Evolutionary conservation across 2,329 filamentous ascomycete species (phyloP), one percentile per base, ranked within the genome.

Genomic region (Cladosporium sp.): DNA sequence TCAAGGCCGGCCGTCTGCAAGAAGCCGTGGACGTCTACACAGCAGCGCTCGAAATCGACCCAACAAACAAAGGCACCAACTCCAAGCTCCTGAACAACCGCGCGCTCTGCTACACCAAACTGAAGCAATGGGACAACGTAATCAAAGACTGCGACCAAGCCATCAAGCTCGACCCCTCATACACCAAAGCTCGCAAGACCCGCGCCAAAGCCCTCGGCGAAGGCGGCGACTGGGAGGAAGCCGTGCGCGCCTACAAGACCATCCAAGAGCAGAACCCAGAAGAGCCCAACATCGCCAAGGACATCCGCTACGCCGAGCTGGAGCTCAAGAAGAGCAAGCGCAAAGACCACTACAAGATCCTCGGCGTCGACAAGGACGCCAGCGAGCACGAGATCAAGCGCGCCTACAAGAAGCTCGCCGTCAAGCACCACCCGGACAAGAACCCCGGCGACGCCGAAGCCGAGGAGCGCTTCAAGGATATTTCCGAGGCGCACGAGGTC

Each of bases 341-440:
- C 61, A 99, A 99, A 76, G 94, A 99, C 71, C 97, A 96, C 78
- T 99, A 99, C 80, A 97, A 97, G 83, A 96, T 97, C 64, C 84
- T 99, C 54, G 89, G 87, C 5, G 78, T 99, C 8, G 80, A 88
- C 58, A 97, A 97, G 80, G 88, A 92, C 61, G 91, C 91, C 36
- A 83, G 83, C 39, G 91, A 96, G 20, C 80, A 80, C 58, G 85
- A 94, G 56, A 94, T 99, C 79, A 99, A 97, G 82, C 93, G 92
- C 78, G 94, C 93, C 1, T 99, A 99, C 79, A 86, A 93, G 64
- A 96, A 94, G 75, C 82, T 96, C 70, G 94, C 94, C 57, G 93
- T 99, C 65, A 81, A 92, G 63, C 89, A 96, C 72, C 94, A 99
- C 74, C 94, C 94, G 2, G 94, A 99, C 78, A 99, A 99, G 84